These are phyloP conservation scores for Bruguiera parviflora DNA, from an alignment of 345 rosid species.

Conservation along the genomic window DNA sequence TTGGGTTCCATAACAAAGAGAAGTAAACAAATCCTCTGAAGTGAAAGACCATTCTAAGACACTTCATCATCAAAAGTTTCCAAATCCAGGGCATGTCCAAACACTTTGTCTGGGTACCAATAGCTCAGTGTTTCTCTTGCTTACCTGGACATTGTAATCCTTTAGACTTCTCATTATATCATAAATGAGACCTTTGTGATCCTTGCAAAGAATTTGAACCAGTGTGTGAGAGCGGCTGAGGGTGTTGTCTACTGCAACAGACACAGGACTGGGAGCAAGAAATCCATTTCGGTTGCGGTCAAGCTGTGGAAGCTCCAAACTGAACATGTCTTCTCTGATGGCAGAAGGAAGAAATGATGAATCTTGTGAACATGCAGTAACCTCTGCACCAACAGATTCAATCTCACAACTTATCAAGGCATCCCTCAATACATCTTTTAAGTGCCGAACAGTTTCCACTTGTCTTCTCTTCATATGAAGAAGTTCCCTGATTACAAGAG, in stretches of 20 bases:
- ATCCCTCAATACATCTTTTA: slow-evolving; percentile 44
- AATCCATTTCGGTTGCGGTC: slow-evolving; percentile 32
- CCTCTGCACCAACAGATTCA: slow-evolving; percentile 46
- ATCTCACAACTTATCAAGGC: slow-evolving; percentile 62
- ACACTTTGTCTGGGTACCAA: neutral
- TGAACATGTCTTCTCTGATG: slow-evolving; percentile 46
- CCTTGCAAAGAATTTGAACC: slow-evolving; percentile 53
- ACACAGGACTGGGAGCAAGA: slow-evolving; percentile 32
- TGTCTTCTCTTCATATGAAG: slow-evolving; percentile 48
- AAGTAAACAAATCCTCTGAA: neutral
- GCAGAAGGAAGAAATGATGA: slow-evolving; percentile 55
- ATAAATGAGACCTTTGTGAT: slow-evolving; percentile 69
- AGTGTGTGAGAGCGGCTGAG: slow-evolving; percentile 64
- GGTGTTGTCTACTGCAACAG: slow-evolving; percentile 47
- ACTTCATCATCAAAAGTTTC: neutral
- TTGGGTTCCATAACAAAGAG: neutral
- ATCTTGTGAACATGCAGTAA: slow-evolving; percentile 58
- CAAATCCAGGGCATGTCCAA: neutral
- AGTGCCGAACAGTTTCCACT: slow-evolving; percentile 38
- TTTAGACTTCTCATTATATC: slow-evolving; percentile 64
- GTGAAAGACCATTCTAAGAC: neutral
- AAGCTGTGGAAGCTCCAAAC: slow-evolving; percentile 42
- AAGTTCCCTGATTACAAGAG: slow-evolving; percentile 36
- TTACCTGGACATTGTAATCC: slow-evolving; percentile 62
- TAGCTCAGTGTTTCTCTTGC: neutral